Evolutionary conservation across 371 early-diverging fungal genomes (phyloP).

Genomic region (Lichtheimia corymbifera): DNA sequence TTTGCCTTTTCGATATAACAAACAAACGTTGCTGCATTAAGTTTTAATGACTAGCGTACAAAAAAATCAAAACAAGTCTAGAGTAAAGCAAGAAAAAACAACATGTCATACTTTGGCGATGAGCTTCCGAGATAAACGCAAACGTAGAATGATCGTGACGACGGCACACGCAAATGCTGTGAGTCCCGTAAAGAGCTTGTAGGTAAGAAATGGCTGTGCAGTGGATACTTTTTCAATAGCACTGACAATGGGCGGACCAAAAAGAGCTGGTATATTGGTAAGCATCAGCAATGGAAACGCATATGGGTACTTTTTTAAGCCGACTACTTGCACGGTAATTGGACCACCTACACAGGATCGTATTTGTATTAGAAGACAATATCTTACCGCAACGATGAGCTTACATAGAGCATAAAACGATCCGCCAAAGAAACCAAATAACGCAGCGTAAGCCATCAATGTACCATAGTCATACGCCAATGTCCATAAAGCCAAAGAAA

Average conservation of each 20-base stretch:
- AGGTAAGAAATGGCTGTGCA: conserved; percentile 26
- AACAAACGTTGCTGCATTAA: no score
- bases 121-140: conserved; percentile 19
- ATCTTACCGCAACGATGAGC: no score
- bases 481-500: conserved; percentile 11
- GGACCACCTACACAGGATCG: not conserved
- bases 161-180: conserved; percentile 18
- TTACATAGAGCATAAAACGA: conserved; percentile 21
- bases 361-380: no score
- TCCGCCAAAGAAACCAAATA: conserved; percentile 26
- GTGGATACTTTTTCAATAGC: conserved; percentile 27
- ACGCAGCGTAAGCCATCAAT: conserved; percentile 19
- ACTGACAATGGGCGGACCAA: conserved; percentile 32
- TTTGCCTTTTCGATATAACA: no score
- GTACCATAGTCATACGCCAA: conserved; percentile 16
- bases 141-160: conserved; percentile 22
- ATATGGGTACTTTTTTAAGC: conserved; percentile 35
- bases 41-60: no score
- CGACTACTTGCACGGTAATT: conserved; percentile 25
- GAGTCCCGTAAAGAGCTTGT: conserved; percentile 36
- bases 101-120: conserved; percentile 5
- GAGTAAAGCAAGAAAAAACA: not conserved
- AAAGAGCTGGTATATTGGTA: conserved; percentile 22
- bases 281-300: conserved; percentile 26
- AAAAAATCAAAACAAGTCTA: no score